Evolutionary conservation across 139 green algal genomes (phyloP).

Genomic region (Marvania coccoides): DNA sequence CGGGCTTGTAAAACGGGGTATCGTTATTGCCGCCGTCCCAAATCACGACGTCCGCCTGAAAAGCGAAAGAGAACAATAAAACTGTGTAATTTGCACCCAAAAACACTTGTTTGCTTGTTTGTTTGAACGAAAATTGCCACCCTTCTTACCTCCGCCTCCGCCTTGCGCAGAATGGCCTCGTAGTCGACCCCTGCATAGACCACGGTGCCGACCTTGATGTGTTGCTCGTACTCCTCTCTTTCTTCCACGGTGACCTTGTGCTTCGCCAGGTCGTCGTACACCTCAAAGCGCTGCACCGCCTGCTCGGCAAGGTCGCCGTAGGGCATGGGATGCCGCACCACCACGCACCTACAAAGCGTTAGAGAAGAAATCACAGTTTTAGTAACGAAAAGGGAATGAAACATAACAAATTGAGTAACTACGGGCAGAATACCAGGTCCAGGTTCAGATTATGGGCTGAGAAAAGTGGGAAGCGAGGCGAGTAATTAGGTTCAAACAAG

Average conservation of each 20-base stretch:
- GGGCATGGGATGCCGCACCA: constrained; percentile 43
- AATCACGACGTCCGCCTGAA: constrained; percentile 35
- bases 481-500: no score
- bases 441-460: no score
- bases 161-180: constrained; percentile 27
- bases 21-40: constrained; percentile 48
- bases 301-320: constrained; percentile 36
- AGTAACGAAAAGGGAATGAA: no score
- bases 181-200: constrained; percentile 45
- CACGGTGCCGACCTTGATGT: constrained; percentile 34
- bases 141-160: constrained; percentile 39
- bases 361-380: no score
- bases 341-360: no score
- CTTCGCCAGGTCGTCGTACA: constrained; percentile 21
- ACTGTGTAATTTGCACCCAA: no score
- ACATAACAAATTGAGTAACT: no score
- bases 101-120: no score
- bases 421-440: no score
- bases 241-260: constrained; percentile 41
- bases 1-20: constrained; percentile 35
- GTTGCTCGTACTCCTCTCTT: constrained; percentile 46
- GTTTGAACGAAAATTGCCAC: no score
- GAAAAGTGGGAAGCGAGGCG: no score
- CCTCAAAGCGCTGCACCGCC: constrained; percentile 37
- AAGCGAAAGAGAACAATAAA: no score